Evolutionary conservation across 2,329 filamentous ascomycete species (phyloP), one percentile per base, ranked within the genome.

Genomic region (Pseudogymnoascus sp.): DNA sequence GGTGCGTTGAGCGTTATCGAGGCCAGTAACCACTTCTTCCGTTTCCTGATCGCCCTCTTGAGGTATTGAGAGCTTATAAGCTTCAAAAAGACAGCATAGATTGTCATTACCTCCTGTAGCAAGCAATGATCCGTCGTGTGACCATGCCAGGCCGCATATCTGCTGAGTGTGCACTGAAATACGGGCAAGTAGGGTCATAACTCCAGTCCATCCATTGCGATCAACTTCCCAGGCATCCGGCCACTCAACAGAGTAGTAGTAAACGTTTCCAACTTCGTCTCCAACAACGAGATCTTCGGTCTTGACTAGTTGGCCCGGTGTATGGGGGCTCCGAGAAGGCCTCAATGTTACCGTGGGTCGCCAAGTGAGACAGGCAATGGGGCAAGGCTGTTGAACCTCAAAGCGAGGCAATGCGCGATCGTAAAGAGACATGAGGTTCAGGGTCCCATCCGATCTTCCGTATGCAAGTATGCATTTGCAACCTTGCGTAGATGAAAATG

Each of bases 41-140:
- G 55, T 36, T 15, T 39, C 21, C 8, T 39, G 17, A 2, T 63
- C 65, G 21, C 29, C 35, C 9, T 59, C 58, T 15, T 42, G 41
- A 31, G 36, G 36, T 15, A 51, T 42, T 9, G 59, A 42, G 21
- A 71, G 61, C 9, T 62, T 63, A 39, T 66, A 65, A 15, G 71
- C 69, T 48, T 92, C 84, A 73, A 95, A 96, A 1, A 97, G 80
- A 68, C 87, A 89, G 71, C 93, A 95, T 2, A 86, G 75, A 70
- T 97, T 97, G 77, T 99, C 94, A 71, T 99, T 97, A 25, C 90
- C 91, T 5, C 94, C 92, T 4, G 90, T 92, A 12, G 91, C 91
- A 72, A 99, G 92, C 36, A 86, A 81, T 2, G 81, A 80, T 3
- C 91, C 91, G 69, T 90, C 85, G 2, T 79, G 78, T 3, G 91